Evolutionary conservation across 352 stramenopile genomes (phyloP).

Genomic region (Pythium guiyangense): DNA sequence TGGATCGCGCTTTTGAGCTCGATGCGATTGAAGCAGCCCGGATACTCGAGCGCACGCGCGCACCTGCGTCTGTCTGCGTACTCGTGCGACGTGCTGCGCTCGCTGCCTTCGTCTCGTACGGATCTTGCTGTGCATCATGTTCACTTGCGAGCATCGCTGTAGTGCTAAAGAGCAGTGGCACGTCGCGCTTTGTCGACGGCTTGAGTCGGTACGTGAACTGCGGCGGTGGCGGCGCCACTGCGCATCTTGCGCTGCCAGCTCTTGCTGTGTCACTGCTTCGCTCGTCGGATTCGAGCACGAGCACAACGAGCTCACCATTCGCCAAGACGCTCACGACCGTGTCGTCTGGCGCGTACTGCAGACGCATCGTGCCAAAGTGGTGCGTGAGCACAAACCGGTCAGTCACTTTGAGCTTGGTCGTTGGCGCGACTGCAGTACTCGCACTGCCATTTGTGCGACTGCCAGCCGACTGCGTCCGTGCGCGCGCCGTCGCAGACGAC

Average conservation of each 20-base stretch:
- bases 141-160: not conserved
- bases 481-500: not conserved
- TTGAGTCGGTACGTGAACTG: conserved; percentile 20
- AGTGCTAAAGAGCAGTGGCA: conserved; percentile 13
- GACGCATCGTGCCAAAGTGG: conserved; percentile 27
- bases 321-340: conserved; percentile 20
- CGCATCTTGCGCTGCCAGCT: not conserved
- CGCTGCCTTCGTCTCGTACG: not conserved
- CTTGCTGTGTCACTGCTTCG: not conserved
- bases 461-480: not conserved
- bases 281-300: conserved; percentile 13
- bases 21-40: too few relatives aligned
- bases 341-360: conserved; percentile 20
- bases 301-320: conserved; percentile 42
- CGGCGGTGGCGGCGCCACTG: not conserved
- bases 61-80: not conserved
- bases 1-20: not conserved
- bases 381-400: conserved; percentile 29
- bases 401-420: conserved; percentile 29
- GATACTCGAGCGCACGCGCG: not conserved
- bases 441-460: too few relatives aligned
- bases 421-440: not conserved
- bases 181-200: conserved; percentile 10
- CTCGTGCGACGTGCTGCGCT: not conserved
- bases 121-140: not conserved